phyloP scores from a whole-genome alignment of 352 stramenopile species.

The Globisporangium lucens region DNA sequence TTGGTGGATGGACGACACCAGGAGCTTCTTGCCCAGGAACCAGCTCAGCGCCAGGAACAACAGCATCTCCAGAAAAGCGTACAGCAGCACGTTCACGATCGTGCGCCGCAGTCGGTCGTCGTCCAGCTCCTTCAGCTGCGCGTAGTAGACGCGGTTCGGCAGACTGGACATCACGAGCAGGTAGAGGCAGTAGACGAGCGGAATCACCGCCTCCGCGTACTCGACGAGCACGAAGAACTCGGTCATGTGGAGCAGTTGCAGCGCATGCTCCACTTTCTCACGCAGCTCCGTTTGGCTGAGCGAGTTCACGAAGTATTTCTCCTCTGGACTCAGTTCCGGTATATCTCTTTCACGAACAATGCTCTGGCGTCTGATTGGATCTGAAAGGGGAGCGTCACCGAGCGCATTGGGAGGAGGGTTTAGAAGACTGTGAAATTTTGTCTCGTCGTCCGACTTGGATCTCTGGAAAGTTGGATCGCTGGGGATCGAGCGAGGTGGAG shows the following conservation, averaged over 20 bases:
- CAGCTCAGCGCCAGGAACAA: constrained; percentile 28
- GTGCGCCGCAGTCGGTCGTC: background rate
- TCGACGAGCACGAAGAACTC: constrained; percentile 19
- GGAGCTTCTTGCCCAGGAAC: constrained; percentile 18
- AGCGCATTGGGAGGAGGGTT: no score
- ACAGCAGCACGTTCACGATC: constrained; percentile 26
- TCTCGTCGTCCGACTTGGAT: no score
- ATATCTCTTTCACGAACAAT: no score
- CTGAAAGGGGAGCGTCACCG: no score
- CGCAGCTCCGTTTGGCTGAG: background rate
- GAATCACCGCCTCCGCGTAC: constrained; percentile 14
- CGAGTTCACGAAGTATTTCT: background rate
- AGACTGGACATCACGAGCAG: constrained; percentile 19
- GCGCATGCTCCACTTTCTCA: background rate
- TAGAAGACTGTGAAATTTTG: no score
- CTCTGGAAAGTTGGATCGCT: no score
- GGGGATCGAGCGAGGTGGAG: no score
- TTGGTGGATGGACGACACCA: constrained; percentile 22
- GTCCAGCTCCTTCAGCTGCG: constrained; percentile 24
- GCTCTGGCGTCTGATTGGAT: no score
- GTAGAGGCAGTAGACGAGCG: constrained; percentile 13
- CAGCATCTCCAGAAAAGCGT: constrained; percentile 30
- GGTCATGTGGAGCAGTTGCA: constrained; percentile 11
- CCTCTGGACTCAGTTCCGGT: background rate
- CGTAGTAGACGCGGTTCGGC: constrained; percentile 27